Conservation (phyloP, 2,329 filamentous ascomycete species). For the Curvularia verruculosa region DNA sequence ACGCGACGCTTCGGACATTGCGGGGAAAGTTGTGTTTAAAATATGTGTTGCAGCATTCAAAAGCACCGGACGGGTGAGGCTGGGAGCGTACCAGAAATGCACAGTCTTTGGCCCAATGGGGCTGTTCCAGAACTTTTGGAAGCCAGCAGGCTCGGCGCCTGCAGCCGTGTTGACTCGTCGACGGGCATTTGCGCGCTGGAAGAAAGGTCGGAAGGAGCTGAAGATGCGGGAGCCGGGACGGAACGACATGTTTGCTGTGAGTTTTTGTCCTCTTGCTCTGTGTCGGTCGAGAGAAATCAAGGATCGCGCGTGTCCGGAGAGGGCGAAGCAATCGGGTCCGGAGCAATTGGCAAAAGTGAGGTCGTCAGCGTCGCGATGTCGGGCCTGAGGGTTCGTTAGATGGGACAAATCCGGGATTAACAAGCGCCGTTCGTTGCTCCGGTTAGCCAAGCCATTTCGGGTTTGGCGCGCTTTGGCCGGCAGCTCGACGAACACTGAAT, state of each 20-base stretch:
- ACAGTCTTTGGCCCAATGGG: constrained; percentile 72
- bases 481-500: constrained; percentile 31
- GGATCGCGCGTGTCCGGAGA: constrained; percentile 11
- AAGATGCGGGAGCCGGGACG: constrained; percentile 64
- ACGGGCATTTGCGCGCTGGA: constrained; percentile 63
- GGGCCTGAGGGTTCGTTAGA: constrained; percentile 21
- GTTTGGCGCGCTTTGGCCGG: constrained; percentile 13
- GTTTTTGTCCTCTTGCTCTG: constrained; percentile 7
- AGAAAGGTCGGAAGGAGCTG: constrained; percentile 58
- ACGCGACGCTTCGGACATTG: constrained; percentile 11
- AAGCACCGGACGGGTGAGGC: background rate
- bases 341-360: constrained; percentile 7
- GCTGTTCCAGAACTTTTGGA: constrained; percentile 71
- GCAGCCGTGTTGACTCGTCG: constrained; percentile 74
- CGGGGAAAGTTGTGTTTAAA: constrained; percentile 2
- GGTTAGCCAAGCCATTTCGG: constrained; percentile 23
- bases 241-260: constrained; percentile 57
- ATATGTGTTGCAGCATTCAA: background rate
- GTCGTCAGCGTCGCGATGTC: constrained; percentile 20
- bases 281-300: constrained; percentile 45
- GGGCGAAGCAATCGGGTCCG: background rate
- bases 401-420: constrained; percentile 32
- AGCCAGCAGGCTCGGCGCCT: constrained; percentile 54
- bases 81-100: constrained; percentile 81
- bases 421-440: constrained; percentile 25